These are phyloP conservation scores for Paradendryphiella salina DNA, from an alignment of 2,329 filamentous ascomycete genomes.

Conservation along the genomic window DNA sequence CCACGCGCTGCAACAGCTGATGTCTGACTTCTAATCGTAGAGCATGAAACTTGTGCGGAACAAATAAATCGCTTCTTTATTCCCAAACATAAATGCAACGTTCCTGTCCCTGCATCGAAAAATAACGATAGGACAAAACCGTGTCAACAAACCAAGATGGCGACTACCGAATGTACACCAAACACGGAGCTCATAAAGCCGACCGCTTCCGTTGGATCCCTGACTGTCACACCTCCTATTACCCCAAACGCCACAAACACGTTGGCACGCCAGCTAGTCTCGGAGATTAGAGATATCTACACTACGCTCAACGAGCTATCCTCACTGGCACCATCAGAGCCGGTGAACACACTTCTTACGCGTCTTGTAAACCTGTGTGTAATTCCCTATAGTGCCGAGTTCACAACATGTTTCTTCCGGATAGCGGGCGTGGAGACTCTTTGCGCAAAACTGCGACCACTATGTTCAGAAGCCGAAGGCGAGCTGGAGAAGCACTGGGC, in stretches of 20 bases:
- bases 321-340: constrained; percentile 37
- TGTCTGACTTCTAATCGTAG: not conserved
- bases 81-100: no score
- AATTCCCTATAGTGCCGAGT: constrained; percentile 23
- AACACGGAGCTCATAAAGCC: not conserved
- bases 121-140: not conserved
- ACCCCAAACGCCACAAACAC: constrained; percentile 27
- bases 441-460: constrained; percentile 45
- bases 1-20: not conserved
- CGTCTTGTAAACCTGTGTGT: constrained; percentile 47
- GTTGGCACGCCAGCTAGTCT: constrained; percentile 25
- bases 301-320: constrained; percentile 17
- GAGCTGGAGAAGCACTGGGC: constrained; percentile 54
- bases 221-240: constrained; percentile 23
- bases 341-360: constrained; percentile 44
- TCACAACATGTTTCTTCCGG: constrained; percentile 34
- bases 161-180: not conserved
- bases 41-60: not conserved
- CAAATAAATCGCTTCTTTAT: not conserved
- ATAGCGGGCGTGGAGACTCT: constrained; percentile 40
- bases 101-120: not conserved
- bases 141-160: not conserved
- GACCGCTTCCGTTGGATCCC: not conserved
- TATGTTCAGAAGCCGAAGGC: constrained; percentile 53
- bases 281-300: constrained; percentile 30